These are phyloP conservation scores for Atkinsonella texensis DNA, from an alignment of 2,329 filamentous ascomycete species.

Conservation along the genomic window DNA sequence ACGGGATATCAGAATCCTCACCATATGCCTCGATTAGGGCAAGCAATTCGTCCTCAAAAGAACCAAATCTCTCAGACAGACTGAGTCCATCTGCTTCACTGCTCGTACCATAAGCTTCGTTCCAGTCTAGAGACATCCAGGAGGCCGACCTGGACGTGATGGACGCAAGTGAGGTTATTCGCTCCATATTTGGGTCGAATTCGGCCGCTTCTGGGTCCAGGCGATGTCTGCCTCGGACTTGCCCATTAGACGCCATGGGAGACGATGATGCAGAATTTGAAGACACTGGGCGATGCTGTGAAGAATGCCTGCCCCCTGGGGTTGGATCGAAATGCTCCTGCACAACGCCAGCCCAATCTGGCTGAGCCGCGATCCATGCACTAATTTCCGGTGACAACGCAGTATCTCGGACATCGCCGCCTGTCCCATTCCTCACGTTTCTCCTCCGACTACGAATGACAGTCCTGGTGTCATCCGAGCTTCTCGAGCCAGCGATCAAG, in stretches of 20 bases:
- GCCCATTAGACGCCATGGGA: neutral
- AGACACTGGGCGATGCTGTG: neutral
- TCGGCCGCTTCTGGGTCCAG: slow-evolving; percentile 7
- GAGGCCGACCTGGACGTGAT: neutral
- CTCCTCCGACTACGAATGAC: neutral
- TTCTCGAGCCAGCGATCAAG: neutral
- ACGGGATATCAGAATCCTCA: neutral
- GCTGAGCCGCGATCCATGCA: slow-evolving; percentile 7
- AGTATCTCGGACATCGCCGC: neutral
- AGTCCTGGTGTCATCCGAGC: slow-evolving; percentile 3
- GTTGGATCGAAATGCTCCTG: slow-evolving; percentile 4
- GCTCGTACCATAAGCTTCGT: neutral
- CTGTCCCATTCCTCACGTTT: neutral
- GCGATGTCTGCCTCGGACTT: neutral
- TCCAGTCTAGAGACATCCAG: neutral
- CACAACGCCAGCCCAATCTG: neutral
- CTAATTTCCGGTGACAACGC: neutral
- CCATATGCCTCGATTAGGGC: neutral
- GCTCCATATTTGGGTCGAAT: slow-evolving; percentile 2
- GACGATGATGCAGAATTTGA: neutral
- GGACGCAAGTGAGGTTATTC: neutral
- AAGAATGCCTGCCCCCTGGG: neutral
- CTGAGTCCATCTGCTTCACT: neutral
- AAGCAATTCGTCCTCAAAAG: neutral
- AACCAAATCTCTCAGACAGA: neutral